Evolutionary conservation across 306 rosid genomes (phyloP), one percentile per base, ranked within the genome.

Genomic region (Hylodesmum podocarpum): DNA sequence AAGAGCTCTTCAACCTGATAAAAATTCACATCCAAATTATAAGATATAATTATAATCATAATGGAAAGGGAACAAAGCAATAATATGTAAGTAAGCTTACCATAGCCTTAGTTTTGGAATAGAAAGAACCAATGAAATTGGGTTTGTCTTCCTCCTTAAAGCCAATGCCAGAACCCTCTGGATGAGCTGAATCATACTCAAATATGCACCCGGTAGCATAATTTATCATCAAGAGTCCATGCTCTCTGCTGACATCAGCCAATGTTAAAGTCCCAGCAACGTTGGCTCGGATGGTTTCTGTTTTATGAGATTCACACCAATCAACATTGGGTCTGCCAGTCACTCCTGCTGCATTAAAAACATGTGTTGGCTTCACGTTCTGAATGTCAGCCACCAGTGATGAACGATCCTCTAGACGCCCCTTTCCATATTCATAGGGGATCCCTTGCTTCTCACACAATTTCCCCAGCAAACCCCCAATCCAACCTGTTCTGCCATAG

Each of bases 101-200:
- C 96, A 93, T 90, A 49, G 97, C 96, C 80, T 93, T 93, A 41
- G 97, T 93, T 85, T 93, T 93, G 49, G 96, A 93, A 79, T 93
- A 93, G 90, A 86, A 93, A 53, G 96, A 93, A 76, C 97, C 97
- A 1, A 24, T 62, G 82, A 93, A 93, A 64, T 90, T 93, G 59
- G 97, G 97, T 1, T 29, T 90, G 81, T 93, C 97, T 82, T 93
- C 97, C 81, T 93, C 97, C 82, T 65, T 93, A 81, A 83, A 93
- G 25, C 97, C 97, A 53, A 90, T 90, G 82, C 97, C 93, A 21
- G 97, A 93, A 54, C 91, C 90, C 75, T 89, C 89, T n/a, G 91
- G 94, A 85, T 93, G 97, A 59, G 86, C 88, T 62, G 86, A 75
- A 47, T 93, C 91, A 66, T 93, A 93, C 87, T 93, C 97, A 73